Evolutionary conservation across 2,329 filamentous ascomycete species (phyloP).

Genomic region (Sclerotiophoma versabilis): DNA sequence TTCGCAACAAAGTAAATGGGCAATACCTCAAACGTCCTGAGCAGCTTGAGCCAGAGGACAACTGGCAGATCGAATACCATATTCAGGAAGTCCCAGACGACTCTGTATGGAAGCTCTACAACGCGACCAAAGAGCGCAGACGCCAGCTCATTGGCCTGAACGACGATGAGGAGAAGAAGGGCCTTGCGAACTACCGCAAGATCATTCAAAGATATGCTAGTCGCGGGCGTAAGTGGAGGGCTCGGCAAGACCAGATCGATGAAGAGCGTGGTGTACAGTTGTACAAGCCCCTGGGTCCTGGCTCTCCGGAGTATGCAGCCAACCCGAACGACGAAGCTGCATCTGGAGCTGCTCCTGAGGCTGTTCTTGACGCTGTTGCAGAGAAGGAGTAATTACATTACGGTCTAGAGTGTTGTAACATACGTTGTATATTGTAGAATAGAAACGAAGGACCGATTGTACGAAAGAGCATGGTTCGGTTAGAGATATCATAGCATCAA

Average conservation of each 20-base stretch:
- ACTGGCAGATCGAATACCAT: slow-evolving; percentile 81
- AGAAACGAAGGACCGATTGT: slow-evolving; percentile 4
- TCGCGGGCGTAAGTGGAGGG: slow-evolving; percentile 66
- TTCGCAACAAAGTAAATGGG: slow-evolving; percentile 76
- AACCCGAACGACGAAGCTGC: background rate
- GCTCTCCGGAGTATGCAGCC: slow-evolving; percentile 19
- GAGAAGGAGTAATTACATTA: background rate
- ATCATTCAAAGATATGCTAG: slow-evolving; percentile 57
- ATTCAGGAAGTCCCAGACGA: slow-evolving; percentile 63
- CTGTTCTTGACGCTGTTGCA: background rate
- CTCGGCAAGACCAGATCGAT: slow-evolving; percentile 61
- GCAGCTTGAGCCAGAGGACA: slow-evolving; percentile 53
- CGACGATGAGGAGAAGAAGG: slow-evolving; percentile 51
- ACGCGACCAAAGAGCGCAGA: slow-evolving; percentile 62
- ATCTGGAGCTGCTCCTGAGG: background rate
- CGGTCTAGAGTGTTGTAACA: background rate
- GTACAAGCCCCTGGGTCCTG: slow-evolving; percentile 42
- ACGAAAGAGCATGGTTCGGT: background rate
- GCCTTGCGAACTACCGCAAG: slow-evolving; percentile 54
- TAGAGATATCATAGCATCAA: slow-evolving; percentile 7
- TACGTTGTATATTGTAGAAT: slow-evolving; percentile 9
- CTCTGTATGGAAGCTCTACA: slow-evolving; percentile 30
- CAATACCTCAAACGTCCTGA: slow-evolving; percentile 67
- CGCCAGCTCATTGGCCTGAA: slow-evolving; percentile 48
- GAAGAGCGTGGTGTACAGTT: slow-evolving; percentile 51